These are phyloP conservation scores for Schizochytrium sp. DNA, from an alignment of 108 stramenopile genomes.

Conservation along the genomic window DNA sequence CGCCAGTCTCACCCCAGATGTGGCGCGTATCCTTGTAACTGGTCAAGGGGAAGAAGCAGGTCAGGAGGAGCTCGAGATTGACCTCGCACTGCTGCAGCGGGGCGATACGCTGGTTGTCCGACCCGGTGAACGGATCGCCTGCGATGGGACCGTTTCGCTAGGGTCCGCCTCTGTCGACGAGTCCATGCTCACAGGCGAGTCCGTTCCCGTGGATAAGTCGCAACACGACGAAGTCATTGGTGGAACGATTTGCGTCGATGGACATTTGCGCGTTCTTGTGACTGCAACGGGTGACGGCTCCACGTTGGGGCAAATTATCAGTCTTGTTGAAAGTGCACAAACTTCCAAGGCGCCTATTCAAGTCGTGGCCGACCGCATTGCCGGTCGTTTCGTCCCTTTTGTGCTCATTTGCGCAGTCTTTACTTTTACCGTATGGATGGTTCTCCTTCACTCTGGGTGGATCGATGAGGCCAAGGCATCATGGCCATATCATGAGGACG, in stretches of 20 bases:
- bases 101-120: conserved; percentile 72
- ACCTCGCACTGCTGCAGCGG: conserved; percentile 10
- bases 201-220: conserved; percentile 58
- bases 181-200: conserved; percentile 81
- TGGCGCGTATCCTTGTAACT: conserved; percentile 23
- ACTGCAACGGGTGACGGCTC: conserved; percentile 64
- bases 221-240: conserved; percentile 59
- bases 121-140: conserved; percentile 83
- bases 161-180: conserved; percentile 78
- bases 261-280: conserved; percentile 56
- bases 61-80: background rate
- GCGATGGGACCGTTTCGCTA: conserved; percentile 74
- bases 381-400: conserved; percentile 57
- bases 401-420: conserved; percentile 41
- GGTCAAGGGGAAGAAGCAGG: background rate
- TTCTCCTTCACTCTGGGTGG: background rate
- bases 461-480: background rate
- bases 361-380: conserved; percentile 72
- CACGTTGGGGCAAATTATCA: conserved; percentile 46
- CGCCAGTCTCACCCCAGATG: conserved; percentile 65
- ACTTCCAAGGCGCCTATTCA: conserved; percentile 81
- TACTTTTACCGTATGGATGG: conserved; percentile 49
- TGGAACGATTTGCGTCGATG: conserved; percentile 72
- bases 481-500: background rate
- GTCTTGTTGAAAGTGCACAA: conserved; percentile 86